phyloP scores from a whole-genome alignment of 2,329 filamentous ascomycete species.

The Daldinia sp. region DNA sequence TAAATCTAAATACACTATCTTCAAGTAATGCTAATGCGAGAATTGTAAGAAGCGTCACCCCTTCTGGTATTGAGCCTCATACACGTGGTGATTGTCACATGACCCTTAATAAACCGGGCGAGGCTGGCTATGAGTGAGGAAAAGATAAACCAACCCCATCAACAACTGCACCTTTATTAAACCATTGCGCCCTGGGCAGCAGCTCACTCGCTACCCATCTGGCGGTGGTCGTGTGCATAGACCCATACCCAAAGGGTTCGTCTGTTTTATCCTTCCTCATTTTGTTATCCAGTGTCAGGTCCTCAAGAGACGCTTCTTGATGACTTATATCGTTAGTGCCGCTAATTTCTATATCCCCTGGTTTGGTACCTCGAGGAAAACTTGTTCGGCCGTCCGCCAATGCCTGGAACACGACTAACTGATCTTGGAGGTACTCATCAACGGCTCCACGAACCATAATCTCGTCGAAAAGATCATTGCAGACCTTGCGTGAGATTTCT shows the following conservation, averaged over 20 bases:
- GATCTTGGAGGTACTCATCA: conserved; percentile 68
- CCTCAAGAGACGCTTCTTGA: conserved; percentile 25
- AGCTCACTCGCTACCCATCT: conserved; percentile 65
- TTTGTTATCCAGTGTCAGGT: conserved; percentile 34
- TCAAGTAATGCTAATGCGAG: too few relatives aligned
- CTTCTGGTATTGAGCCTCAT: too few relatives aligned
- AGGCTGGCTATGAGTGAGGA: conserved; percentile 9
- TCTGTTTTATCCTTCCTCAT: conserved; percentile 54
- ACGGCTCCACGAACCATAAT: conserved; percentile 56
- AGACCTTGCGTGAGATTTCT: conserved; percentile 56
- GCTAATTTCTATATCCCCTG: conserved; percentile 29
- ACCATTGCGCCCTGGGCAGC: conserved; percentile 59
- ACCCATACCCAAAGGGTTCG: conserved; percentile 65
- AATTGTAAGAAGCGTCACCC: too few relatives aligned
- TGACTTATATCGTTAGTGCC: conserved; percentile 34
- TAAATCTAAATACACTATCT: too few relatives aligned
- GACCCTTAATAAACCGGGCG: neutral
- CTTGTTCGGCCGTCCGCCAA: conserved; percentile 61
- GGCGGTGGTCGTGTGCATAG: conserved; percentile 65
- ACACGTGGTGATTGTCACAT: conserved; percentile 13
- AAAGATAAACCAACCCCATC: conserved; percentile 39
- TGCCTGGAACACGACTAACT: conserved; percentile 67
- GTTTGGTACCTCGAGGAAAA: conserved; percentile 49
- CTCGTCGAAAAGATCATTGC: conserved; percentile 56
- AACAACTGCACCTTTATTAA: conserved; percentile 21